Evolutionary conservation across 2,329 filamentous ascomycete species (phyloP).

Genomic region (Calonectria crousiana): DNA sequence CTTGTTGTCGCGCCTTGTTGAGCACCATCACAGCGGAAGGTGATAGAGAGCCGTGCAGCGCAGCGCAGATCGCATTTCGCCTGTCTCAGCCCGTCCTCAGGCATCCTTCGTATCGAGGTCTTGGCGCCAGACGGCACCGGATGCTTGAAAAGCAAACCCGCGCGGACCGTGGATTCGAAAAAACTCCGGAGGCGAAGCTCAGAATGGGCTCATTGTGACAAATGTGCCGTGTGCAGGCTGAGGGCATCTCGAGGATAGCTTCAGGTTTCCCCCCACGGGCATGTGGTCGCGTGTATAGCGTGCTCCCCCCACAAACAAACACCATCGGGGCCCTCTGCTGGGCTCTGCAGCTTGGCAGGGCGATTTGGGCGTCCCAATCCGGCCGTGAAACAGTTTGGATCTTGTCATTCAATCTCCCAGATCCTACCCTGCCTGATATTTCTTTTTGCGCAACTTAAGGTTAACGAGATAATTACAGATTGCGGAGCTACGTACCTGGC

Average conservation of each 20-base stretch:
- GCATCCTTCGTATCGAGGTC: neutral
- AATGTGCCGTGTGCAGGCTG: neutral
- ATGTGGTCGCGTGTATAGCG: neutral
- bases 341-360: neutral
- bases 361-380: neutral
- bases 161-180: neutral
- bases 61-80: neutral
- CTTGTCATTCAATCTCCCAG: neutral
- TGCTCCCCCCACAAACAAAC: constrained; percentile 4
- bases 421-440: neutral
- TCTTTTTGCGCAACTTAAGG: neutral
- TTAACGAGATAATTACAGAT: constrained; percentile 10
- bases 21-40: neutral
- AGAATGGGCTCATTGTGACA: neutral
- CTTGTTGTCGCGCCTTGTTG: neutral
- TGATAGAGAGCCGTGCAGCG: no score
- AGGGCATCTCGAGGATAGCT: neutral
- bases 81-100: neutral
- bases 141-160: neutral
- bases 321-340: neutral
- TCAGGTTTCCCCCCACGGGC: neutral
- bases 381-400: neutral
- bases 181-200: neutral
- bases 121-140: neutral
- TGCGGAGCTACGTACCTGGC: neutral